Percentiles rank a stretch among this genome's conserved stretches.
Evolutionary conservation across 768 basidiomycete species (phyloP).

Genomic region (Phanerochaete carnosa): DNA sequence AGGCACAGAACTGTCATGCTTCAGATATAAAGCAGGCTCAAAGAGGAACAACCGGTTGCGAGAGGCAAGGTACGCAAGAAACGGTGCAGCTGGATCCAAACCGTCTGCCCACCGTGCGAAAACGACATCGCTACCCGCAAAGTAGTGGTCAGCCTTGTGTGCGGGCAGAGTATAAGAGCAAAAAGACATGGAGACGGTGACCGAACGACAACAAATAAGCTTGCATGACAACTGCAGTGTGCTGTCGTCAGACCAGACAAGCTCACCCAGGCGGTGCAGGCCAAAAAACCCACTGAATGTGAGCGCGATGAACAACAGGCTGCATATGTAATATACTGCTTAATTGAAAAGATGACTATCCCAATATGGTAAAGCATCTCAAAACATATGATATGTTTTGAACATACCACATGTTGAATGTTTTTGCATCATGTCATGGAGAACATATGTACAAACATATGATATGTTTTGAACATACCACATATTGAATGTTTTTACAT

Average conservation of each 20-base stretch:
- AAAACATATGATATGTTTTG: too few species aligned
- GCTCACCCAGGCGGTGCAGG: slow-evolving; percentile 27
- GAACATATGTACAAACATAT: too few species aligned
- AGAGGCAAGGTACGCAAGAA: slow-evolving; percentile 21
- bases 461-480: too few species aligned
- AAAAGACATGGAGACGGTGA: too few species aligned
- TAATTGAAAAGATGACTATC: too few species aligned
- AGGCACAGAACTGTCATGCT: slow-evolving; percentile 28
- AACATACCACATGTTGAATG: too few species aligned
- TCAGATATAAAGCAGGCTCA: slow-evolving; percentile 33
- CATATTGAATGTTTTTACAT: too few species aligned
- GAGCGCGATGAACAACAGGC: slow-evolving; percentile 21
- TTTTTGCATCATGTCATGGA: too few species aligned
- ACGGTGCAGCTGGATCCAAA: slow-evolving; percentile 2
- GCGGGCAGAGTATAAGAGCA: too few species aligned
- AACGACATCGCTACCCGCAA: slow-evolving; percentile 13
- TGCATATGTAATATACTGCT: too few species aligned
- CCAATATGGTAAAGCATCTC: too few species aligned
- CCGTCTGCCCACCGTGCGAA: background rate
- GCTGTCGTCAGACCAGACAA: slow-evolving; percentile 19
- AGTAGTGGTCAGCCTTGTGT: slow-evolving; percentile 36
- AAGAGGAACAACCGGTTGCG: slow-evolving; percentile 25
- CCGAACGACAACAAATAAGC: slow-evolving; percentile 12
- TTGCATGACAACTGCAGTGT: slow-evolving; percentile 17
- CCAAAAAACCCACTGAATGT: slow-evolving; percentile 22